phyloP scores from a whole-genome alignment of 768 basidiomycete genomes.

The Coprinellus micaceus region DNA sequence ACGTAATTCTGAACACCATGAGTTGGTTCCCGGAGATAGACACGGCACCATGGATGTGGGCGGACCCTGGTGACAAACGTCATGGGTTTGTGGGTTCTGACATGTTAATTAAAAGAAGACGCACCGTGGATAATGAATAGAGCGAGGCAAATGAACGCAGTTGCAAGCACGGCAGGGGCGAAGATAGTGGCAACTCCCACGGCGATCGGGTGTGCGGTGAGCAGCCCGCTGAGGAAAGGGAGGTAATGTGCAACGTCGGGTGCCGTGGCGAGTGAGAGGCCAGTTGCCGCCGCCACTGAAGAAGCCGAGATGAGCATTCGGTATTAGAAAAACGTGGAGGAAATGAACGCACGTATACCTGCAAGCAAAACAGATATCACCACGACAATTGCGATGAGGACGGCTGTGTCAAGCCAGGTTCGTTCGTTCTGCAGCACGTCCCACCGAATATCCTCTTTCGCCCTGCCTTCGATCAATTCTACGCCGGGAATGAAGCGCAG shows the following conservation, averaged over 20 bases:
- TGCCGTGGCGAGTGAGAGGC: conserved; percentile 61
- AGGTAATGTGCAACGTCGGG: conserved; percentile 73
- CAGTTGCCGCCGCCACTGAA: conserved; percentile 69
- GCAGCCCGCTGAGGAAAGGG: conserved; percentile 56
- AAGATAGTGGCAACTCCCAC: conserved; percentile 66
- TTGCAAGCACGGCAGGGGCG: conserved; percentile 60
- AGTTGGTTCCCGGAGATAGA: conserved; percentile 64
- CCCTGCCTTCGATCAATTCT: conserved; percentile 71
- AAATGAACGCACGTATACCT: conserved; percentile 50
- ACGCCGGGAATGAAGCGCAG: conserved; percentile 59
- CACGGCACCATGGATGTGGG: conserved; percentile 50
- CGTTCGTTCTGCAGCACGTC: conserved; percentile 65
- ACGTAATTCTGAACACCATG: conserved; percentile 59
- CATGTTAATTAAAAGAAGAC: conserved; percentile 20
- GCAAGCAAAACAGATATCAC: conserved; percentile 51
- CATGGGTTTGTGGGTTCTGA: neutral
- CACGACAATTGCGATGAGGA: conserved; percentile 57
- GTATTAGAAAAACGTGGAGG: conserved; percentile 6
- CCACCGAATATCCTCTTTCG: conserved; percentile 83
- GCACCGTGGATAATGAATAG: conserved; percentile 53
- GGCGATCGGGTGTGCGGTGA: conserved; percentile 45
- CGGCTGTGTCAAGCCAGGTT: conserved; percentile 38
- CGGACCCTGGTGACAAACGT: conserved; percentile 39
- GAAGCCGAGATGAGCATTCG: conserved; percentile 1
- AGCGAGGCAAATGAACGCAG: conserved; percentile 55